Percentiles rank a stretch among this genome's conserved stretches.
These are phyloP conservation scores for Phytopythium helicoides DNA, from an alignment of 352 stramenopile species.

Conservation along the genomic window DNA sequence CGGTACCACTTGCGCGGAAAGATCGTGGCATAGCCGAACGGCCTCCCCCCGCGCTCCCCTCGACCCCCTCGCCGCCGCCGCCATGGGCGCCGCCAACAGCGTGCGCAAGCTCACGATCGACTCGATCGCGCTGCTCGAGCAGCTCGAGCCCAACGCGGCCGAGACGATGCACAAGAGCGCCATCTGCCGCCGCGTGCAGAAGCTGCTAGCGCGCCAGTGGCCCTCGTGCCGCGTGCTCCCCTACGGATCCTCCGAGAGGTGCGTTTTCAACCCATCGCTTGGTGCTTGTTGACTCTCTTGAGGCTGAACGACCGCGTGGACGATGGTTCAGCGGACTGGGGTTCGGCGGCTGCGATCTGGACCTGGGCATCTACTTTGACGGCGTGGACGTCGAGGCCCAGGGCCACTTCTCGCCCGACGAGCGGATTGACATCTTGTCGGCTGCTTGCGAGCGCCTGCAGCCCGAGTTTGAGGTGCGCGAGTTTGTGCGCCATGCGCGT, in stretches of 20 bases:
- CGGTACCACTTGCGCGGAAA: too few species aligned
- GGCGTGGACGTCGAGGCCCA: slow-evolving; percentile 57
- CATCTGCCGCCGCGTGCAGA: slow-evolving; percentile 49
- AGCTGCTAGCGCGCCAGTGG: slow-evolving; percentile 50
- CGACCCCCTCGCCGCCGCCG: too few species aligned
- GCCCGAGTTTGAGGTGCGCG: slow-evolving; percentile 48
- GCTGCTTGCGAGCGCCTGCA: slow-evolving; percentile 41
- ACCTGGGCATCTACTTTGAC: slow-evolving; percentile 83
- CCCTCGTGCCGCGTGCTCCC: slow-evolving; percentile 54
- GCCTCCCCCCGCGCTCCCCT: too few species aligned
- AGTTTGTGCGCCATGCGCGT: slow-evolving; percentile 74
- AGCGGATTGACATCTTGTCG: slow-evolving; percentile 58
- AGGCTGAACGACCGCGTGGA: background rate
- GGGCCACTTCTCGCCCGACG: slow-evolving; percentile 49
- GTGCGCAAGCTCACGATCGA: slow-evolving; percentile 81
- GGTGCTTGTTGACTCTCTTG: background rate
- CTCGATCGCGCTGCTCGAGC: slow-evolving; percentile 73
- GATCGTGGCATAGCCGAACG: too few species aligned
- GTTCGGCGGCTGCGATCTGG: slow-evolving; percentile 76
- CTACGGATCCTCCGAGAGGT: slow-evolving; percentile 84
- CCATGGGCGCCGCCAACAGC: slow-evolving; percentile 78
- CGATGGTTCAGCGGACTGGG: slow-evolving; percentile 45
- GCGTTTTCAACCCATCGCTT: background rate
- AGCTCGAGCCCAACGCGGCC: slow-evolving; percentile 64
- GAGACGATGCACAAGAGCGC: slow-evolving; percentile 53